Evolutionary conservation across 225 moss, liverwort and hornwort genomes (phyloP).

Genomic region (Straminergon stramineum): DNA sequence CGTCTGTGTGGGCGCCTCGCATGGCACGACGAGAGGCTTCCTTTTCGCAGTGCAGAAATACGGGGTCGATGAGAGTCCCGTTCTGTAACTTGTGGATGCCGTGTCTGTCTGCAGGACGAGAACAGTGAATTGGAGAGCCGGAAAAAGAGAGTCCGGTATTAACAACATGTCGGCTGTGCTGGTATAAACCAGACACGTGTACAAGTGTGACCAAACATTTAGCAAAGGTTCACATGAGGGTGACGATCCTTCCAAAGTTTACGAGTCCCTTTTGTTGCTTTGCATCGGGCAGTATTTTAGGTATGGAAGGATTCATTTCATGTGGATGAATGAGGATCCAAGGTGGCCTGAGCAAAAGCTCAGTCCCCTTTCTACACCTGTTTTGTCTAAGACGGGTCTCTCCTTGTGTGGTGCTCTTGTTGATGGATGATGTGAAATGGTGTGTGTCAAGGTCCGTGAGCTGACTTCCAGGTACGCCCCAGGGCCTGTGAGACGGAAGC

Average conservation of each 20-base stretch:
- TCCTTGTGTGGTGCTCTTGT: constrained; percentile 23
- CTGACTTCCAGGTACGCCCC: background rate
- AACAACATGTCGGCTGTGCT: constrained; percentile 21
- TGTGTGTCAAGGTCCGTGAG: constrained; percentile 10
- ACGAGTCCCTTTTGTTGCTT: background rate
- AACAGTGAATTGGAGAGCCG: constrained; percentile 67
- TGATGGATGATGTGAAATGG: constrained; percentile 29
- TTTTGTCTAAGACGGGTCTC: constrained; percentile 3
- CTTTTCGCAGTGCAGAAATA: background rate
- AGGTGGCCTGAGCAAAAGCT: constrained; percentile 28
- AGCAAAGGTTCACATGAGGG: constrained; percentile 22
- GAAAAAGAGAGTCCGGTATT: constrained; percentile 88
- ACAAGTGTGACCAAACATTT: constrained; percentile 42
- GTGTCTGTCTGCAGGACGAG: constrained; percentile 56
- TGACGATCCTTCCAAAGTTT: constrained; percentile 7
- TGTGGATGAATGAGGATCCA: constrained; percentile 41
- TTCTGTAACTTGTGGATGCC: background rate
- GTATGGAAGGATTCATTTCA: constrained; percentile 8
- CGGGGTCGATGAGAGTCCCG: background rate
- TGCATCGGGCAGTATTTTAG: constrained; percentile 14
- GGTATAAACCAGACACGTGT: constrained; percentile 52
- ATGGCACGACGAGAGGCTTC: background rate
- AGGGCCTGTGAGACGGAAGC: background rate
- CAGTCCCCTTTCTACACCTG: constrained; percentile 22
- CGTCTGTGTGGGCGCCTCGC: background rate